Conservation (phyloP, 2,329 filamentous ascomycete genomes). For the Plectosphaerella plurivora region DNA sequence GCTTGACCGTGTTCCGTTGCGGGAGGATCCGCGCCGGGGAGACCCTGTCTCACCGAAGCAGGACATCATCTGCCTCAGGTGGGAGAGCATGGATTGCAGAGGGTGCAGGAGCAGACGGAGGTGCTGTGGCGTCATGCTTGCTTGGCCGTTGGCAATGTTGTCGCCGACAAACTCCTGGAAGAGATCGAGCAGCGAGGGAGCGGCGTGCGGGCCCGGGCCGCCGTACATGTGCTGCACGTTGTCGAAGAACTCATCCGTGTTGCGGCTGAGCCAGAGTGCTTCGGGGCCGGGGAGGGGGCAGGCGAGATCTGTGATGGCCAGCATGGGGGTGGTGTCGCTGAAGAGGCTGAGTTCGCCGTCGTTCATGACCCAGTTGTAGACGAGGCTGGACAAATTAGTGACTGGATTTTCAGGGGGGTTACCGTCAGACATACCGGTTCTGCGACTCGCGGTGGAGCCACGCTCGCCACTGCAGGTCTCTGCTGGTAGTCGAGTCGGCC, state of each 20-base stretch:
- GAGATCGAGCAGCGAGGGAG: constrained; percentile 57
- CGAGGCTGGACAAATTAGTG: constrained; percentile 40
- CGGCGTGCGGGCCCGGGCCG: constrained; percentile 47
- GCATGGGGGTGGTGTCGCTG: constrained; percentile 57
- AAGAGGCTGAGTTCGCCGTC: constrained; percentile 68
- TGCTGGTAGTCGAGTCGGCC: constrained; percentile 35
- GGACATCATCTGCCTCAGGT: constrained; percentile 59
- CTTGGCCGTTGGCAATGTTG: constrained; percentile 47
- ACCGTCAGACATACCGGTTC: constrained; percentile 44
- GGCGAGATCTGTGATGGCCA: constrained; percentile 61
- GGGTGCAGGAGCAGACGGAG: constrained; percentile 66
- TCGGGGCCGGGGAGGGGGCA: constrained; percentile 61
- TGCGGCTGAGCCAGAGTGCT: constrained; percentile 57
- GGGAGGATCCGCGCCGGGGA: constrained; percentile 31
- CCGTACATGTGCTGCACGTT: constrained; percentile 56
- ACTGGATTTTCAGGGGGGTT: constrained; percentile 15
- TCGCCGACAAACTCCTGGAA: constrained; percentile 66
- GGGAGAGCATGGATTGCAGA: constrained; percentile 60
- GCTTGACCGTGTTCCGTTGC: constrained; percentile 53
- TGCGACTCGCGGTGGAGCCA: constrained; percentile 63
- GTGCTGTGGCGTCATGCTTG: constrained; percentile 45
- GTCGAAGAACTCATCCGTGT: constrained; percentile 54
- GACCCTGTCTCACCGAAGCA: constrained; percentile 56
- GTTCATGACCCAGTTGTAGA: constrained; percentile 73
- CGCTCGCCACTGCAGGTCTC: constrained; percentile 52